These are phyloP conservation scores for Nadsonia fulvescens DNA, from an alignment of 805 yeast species.

Conservation along the genomic window DNA sequence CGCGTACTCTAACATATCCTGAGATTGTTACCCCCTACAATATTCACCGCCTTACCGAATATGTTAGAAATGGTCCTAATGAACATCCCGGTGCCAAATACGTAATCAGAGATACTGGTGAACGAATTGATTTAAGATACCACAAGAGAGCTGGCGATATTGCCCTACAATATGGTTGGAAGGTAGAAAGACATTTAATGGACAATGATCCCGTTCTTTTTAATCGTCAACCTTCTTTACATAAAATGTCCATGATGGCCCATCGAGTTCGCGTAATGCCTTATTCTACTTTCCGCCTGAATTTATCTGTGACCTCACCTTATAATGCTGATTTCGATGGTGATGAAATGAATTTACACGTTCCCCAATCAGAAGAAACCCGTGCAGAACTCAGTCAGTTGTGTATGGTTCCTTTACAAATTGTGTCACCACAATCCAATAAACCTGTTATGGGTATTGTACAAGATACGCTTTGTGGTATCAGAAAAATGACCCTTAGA, in stretches of 20 bases:
- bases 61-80: slow-evolving; percentile 94
- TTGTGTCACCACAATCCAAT: slow-evolving; percentile 95
- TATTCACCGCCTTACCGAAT: slow-evolving; percentile 80
- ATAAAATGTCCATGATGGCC: slow-evolving; percentile 99
- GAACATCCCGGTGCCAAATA: slow-evolving; percentile 99
- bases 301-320: slow-evolving; percentile 95
- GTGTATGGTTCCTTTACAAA: slow-evolving; percentile 94
- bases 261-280: slow-evolving; percentile 98
- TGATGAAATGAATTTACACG: slow-evolving; percentile 99
- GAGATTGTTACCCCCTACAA: slow-evolving; percentile 96
- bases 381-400: slow-evolving; percentile 89
- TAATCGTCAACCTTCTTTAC: slow-evolving; percentile 98
- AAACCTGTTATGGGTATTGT: slow-evolving; percentile 99
- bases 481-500: slow-evolving; percentile 85
- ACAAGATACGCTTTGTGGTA: slow-evolving; percentile 95
- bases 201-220: slow-evolving; percentile 95
- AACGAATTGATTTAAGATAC: slow-evolving; percentile 91
- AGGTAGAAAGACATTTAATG: slow-evolving; percentile 94
- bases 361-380: slow-evolving; percentile 95
- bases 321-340: slow-evolving; percentile 99
- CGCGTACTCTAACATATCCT: slow-evolving; percentile 88
- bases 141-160: slow-evolving; percentile 97
- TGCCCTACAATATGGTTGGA: slow-evolving; percentile 97
- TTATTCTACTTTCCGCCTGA: slow-evolving; percentile 89
- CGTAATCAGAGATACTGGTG: slow-evolving; percentile 96